phyloP scores from a whole-genome alignment of 73 alveolate species.

The Paramecium biaurelia region DNA sequence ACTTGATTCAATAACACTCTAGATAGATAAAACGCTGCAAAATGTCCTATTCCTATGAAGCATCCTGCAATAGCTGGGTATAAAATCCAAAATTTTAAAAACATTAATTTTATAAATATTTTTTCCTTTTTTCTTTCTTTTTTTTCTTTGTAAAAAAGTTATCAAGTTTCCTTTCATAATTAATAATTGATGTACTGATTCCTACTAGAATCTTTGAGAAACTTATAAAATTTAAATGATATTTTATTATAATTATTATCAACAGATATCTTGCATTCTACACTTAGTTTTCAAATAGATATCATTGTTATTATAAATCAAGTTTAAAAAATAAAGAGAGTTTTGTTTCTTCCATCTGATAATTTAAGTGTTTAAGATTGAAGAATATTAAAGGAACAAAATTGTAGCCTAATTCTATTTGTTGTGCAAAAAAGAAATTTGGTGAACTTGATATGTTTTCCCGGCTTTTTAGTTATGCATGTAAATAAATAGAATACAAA shows the following conservation, averaged over 20 bases:
- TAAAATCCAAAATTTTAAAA: neutral
- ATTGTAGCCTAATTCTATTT: neutral
- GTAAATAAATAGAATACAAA: neutral
- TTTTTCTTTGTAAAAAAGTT: neutral
- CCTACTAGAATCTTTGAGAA: no score
- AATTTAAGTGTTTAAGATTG: neutral
- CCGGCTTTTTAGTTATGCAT: neutral
- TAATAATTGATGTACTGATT: no score
- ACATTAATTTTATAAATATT: neutral
- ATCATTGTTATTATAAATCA: neutral
- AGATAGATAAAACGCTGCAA: neutral
- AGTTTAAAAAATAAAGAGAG: neutral
- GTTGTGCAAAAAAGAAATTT: neutral
- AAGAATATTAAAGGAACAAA: neutral
- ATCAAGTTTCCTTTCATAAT: no score
- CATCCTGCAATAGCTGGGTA: conserved; percentile 30
- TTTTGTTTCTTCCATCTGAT: neutral
- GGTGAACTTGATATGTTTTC: neutral
- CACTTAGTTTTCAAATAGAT: neutral
- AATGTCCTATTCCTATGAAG: conserved; percentile 31
- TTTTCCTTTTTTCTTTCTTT: neutral
- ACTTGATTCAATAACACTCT: neutral
- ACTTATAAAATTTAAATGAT: no score
- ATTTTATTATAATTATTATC: neutral
- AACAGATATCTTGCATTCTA: neutral